These are phyloP conservation scores for Aspergillus ruber DNA, from an alignment of 2,329 filamentous ascomycete genomes.

Conservation along the genomic window DNA sequence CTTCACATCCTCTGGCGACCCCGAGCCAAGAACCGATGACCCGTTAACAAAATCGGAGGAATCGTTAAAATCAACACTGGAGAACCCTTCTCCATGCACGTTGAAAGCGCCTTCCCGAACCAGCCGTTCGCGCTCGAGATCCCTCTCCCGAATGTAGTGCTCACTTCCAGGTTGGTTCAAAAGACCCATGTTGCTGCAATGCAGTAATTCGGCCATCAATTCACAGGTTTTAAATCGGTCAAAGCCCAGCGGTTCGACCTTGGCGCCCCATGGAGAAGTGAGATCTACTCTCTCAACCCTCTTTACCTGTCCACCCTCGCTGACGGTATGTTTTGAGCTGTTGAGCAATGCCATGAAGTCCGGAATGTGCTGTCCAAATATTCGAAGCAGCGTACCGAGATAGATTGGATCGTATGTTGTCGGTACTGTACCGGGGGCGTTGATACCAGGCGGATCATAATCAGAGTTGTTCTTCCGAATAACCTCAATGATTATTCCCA, in stretches of 20 bases:
- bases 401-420: conserved; percentile 92
- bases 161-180: conserved; percentile 89
- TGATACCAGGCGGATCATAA: conserved; percentile 87
- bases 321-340: conserved; percentile 57
- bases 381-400: conserved; percentile 76
- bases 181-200: conserved; percentile 97
- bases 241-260: conserved; percentile 90
- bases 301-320: conserved; percentile 49
- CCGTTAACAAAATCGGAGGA: conserved; percentile 40
- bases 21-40: conserved; percentile 36
- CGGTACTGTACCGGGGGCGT: conserved; percentile 70
- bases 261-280: conserved; percentile 80
- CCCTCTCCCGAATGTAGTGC: conserved; percentile 71
- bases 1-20: conserved; percentile 60
- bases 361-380: conserved; percentile 86
- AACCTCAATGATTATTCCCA: conserved; percentile 96
- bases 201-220: conserved; percentile 92
- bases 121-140: conserved; percentile 73
- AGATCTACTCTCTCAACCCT: conserved; percentile 67
- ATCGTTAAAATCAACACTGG: conserved; percentile 52
- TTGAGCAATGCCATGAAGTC: conserved; percentile 90
- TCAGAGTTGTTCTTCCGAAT: conserved; percentile 99
- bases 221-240: conserved; percentile 99
- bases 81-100: conserved; percentile 39
- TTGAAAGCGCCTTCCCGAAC: conserved; percentile 68